Conservation (phyloP, 2,329 filamentous ascomycete species). For the Colletotrichum trifolii region DNA sequence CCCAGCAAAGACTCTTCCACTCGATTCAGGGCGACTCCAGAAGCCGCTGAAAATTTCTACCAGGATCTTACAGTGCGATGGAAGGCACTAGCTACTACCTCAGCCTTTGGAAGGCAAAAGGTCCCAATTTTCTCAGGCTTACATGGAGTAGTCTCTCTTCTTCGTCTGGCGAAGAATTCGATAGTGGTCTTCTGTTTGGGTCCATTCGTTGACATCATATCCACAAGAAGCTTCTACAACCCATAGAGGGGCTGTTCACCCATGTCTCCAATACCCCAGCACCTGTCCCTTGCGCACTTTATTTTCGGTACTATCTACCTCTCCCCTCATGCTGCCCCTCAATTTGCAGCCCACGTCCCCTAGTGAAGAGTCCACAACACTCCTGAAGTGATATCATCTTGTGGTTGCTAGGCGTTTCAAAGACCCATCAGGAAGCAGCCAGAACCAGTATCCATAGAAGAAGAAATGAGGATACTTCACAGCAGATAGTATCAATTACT, state of each 20-base stretch:
- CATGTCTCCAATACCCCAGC: constrained; percentile 22
- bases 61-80: constrained; percentile 17
- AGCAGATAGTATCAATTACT: no score
- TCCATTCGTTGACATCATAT: constrained; percentile 32
- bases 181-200: constrained; percentile 14
- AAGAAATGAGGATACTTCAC: no score
- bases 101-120: constrained; percentile 23
- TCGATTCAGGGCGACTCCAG: constrained; percentile 22
- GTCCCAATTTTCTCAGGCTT: constrained; percentile 17
- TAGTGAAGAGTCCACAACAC: constrained; percentile 20
- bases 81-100: constrained; percentile 4
- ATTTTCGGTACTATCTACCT: constrained; percentile 26
- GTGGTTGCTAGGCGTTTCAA: not conserved
- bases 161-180: constrained; percentile 9
- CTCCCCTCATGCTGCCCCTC: constrained; percentile 6
- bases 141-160: constrained; percentile 1
- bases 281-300: constrained; percentile 4
- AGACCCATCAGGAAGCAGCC: constrained; percentile 28
- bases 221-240: constrained; percentile 27
- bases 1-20: constrained; percentile 25
- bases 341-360: not conserved
- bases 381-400: constrained; percentile 32
- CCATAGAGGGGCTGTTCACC: constrained; percentile 23
- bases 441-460: not conserved
- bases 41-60: constrained; percentile 28